Evolutionary conservation across 2,329 filamentous ascomycete genomes (phyloP).

Genomic region (Cladophialophora immunda): DNA sequence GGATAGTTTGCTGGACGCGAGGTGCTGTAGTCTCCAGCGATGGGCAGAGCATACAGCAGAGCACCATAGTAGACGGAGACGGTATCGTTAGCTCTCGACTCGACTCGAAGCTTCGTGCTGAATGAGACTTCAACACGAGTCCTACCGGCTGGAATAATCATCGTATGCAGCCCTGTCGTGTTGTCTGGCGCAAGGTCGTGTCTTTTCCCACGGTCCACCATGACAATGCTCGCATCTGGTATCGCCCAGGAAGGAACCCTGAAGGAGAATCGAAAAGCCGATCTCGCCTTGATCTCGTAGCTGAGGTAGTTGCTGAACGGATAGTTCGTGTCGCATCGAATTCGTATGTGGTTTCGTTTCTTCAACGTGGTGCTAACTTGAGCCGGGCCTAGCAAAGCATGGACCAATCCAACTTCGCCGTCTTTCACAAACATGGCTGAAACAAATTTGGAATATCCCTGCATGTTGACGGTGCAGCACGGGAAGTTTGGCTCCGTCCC

Average conservation of each 20-base stretch:
- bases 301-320: slow-evolving; percentile 54
- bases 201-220: slow-evolving; percentile 37
- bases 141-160: slow-evolving; percentile 47
- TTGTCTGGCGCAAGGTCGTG: slow-evolving; percentile 45
- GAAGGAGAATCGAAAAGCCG: slow-evolving; percentile 54
- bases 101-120: slow-evolving; percentile 44
- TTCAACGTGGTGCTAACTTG: slow-evolving; percentile 51
- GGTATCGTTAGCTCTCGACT: slow-evolving; percentile 53
- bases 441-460: slow-evolving; percentile 66
- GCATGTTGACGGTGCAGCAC: slow-evolving; percentile 68
- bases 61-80: slow-evolving; percentile 56
- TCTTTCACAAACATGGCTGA: slow-evolving; percentile 57
- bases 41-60: slow-evolving; percentile 55
- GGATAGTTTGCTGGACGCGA: slow-evolving; percentile 43
- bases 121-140: slow-evolving; percentile 49
- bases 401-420: slow-evolving; percentile 57
- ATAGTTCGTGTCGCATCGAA: slow-evolving; percentile 61
- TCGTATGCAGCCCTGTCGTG: slow-evolving; percentile 49
- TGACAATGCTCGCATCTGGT: slow-evolving; percentile 39
- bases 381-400: slow-evolving; percentile 60
- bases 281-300: slow-evolving; percentile 51
- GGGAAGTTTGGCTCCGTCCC: slow-evolving; percentile 62
- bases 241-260: slow-evolving; percentile 57
- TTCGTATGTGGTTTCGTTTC: slow-evolving; percentile 49
- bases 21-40: slow-evolving; percentile 45